phyloP scores from a whole-genome alignment of 2,329 filamentous ascomycete genomes.

The Alternaria incomplexa region DNA sequence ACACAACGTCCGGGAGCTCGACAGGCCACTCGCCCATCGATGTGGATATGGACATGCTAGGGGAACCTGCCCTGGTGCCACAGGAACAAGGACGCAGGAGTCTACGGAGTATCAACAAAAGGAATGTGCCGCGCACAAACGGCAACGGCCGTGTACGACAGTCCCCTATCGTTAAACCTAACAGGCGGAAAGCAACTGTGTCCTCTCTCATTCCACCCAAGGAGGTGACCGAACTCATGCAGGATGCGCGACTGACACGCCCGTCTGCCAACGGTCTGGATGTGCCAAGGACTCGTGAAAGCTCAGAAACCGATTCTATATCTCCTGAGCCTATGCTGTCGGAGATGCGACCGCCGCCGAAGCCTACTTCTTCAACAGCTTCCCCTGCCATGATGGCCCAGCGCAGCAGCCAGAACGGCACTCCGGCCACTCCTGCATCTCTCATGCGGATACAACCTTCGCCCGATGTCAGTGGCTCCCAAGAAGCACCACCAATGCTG shows the following conservation, averaged over 20 bases:
- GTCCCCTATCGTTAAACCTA: conserved; percentile 74
- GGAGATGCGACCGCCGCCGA: conserved; percentile 67
- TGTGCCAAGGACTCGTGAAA: conserved; percentile 41
- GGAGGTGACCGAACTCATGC: conserved; percentile 51
- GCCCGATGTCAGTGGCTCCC: conserved; percentile 35
- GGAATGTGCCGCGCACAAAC: conserved; percentile 56
- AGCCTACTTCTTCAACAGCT: conserved; percentile 67
- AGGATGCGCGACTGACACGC: conserved; percentile 42
- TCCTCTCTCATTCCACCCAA: conserved; percentile 54
- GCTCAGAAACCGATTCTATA: conserved; percentile 56
- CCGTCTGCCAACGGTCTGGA: conserved; percentile 32
- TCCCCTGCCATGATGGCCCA: conserved; percentile 70
- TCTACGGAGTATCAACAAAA: conserved; percentile 52
- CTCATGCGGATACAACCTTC: conserved; percentile 68
- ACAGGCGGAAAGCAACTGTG: conserved; percentile 54
- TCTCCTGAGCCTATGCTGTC: conserved; percentile 56
- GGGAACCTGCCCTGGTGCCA: conserved; percentile 41
- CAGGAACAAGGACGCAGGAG: conserved; percentile 52
- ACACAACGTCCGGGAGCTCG: conserved; percentile 57
- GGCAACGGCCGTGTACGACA: conserved; percentile 64
- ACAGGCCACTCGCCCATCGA: conserved; percentile 58
- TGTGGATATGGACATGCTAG: conserved; percentile 54
- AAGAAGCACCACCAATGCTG: conserved; percentile 48
- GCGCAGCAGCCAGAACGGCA: conserved; percentile 37
- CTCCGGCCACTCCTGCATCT: conserved; percentile 78